These are phyloP conservation scores for Irpex rosettiformis DNA, from an alignment of 1,284 basidiomycete species.

Conservation along the genomic window DNA sequence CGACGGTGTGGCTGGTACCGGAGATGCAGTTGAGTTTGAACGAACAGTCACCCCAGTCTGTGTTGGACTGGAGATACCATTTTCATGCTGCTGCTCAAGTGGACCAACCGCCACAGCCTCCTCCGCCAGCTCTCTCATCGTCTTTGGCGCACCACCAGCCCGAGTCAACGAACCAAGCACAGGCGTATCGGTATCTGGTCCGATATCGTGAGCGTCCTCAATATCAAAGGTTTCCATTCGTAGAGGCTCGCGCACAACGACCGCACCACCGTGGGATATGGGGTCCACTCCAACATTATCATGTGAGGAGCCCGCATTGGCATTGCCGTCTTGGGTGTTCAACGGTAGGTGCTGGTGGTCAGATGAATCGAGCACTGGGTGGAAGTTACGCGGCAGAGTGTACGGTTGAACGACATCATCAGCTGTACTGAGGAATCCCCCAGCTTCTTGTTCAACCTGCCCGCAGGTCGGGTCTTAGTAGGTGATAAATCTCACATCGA, in stretches of 20 bases:
- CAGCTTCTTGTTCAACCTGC: slow-evolving; percentile 33
- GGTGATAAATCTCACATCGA: too few relatives aligned
- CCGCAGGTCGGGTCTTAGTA: too few relatives aligned
- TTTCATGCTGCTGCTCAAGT: neutral
- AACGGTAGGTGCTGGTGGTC: slow-evolving; percentile 18
- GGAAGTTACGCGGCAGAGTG: slow-evolving; percentile 59
- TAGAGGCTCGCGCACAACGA: neutral
- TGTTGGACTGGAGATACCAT: slow-evolving; percentile 5
- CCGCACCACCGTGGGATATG: neutral
- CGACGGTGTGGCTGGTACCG: slow-evolving; percentile 1
- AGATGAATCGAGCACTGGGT: slow-evolving; percentile 23
- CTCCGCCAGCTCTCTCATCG: slow-evolving; percentile 67
- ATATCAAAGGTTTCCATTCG: slow-evolving; percentile 6
- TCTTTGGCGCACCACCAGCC: slow-evolving; percentile 49
- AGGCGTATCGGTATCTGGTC: slow-evolving; percentile 19
- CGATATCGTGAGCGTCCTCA: slow-evolving; percentile 28
- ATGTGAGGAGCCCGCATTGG: neutral
- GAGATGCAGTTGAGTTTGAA: slow-evolving; percentile 4
- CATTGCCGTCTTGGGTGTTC: neutral
- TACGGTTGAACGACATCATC: slow-evolving; percentile 72
- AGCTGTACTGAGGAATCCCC: slow-evolving; percentile 67
- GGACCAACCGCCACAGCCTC: slow-evolving; percentile 20
- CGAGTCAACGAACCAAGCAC: neutral
- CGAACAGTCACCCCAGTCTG: slow-evolving; percentile 5
- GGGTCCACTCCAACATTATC: neutral